phyloP scores from a whole-genome alignment of 129 eudicot species.

The Deinandra increscens region DNA sequence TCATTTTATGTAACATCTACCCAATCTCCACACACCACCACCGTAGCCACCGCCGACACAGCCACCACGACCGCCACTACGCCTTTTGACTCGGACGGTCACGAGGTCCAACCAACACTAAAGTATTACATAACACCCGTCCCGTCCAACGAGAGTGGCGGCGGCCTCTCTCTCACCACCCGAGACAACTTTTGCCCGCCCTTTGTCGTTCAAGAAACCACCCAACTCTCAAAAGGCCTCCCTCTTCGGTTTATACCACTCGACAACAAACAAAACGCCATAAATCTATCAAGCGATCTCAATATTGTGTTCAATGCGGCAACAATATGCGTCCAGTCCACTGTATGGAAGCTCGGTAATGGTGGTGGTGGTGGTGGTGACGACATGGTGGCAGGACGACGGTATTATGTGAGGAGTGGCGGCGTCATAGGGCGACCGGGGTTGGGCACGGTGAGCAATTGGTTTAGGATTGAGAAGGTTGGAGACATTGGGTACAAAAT shows the following conservation, averaged over 20 bases:
- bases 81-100: conserved; percentile 50
- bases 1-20: conserved; percentile 17
- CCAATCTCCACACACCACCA: conserved; percentile 14
- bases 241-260: conserved; percentile 48
- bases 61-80: not conserved
- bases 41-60: not conserved
- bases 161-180: conserved; percentile 60
- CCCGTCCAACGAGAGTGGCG: conserved; percentile 35
- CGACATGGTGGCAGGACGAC: conserved; percentile 35
- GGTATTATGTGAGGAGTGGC: conserved; percentile 53
- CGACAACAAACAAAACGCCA: conserved; percentile 31
- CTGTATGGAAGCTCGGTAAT: conserved; percentile 53
- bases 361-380: conserved; percentile 3
- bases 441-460: conserved; percentile 49
- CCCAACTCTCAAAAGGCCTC: conserved; percentile 47
- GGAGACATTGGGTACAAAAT: conserved; percentile 54
- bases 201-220: conserved; percentile 52
- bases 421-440: conserved; percentile 67
- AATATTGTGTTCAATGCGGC: conserved; percentile 66
- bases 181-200: conserved; percentile 57
- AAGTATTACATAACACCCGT: conserved; percentile 44
- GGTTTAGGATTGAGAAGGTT: conserved; percentile 69
- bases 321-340: conserved; percentile 67
- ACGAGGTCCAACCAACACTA: conserved; percentile 41
- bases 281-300: conserved; percentile 53